Evolutionary conservation across 306 rosid species (phyloP).

Genomic region (Prunus fruticosa): DNA sequence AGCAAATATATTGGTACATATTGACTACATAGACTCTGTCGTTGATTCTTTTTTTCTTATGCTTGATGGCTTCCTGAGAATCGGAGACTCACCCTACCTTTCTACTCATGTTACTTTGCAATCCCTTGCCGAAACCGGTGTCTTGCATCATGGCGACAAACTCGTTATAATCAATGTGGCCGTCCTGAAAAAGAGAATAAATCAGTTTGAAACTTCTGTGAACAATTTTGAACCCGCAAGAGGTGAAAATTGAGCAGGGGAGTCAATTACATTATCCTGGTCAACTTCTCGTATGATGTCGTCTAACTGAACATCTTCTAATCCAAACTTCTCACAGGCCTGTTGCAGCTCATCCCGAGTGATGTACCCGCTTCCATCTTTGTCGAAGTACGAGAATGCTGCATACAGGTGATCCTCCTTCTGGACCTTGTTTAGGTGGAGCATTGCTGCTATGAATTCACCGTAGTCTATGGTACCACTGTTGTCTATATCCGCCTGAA

Average conservation of each 20-base stretch:
- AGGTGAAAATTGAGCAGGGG: neutral
- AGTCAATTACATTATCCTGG: conserved; percentile 65
- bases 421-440: conserved; percentile 82
- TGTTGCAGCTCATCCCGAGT: conserved; percentile 90
- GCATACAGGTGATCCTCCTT: conserved; percentile 87
- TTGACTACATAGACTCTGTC: conserved; percentile 22
- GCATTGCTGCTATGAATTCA: conserved; percentile 94
- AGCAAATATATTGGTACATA: conserved; percentile 35
- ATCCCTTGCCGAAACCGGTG: conserved; percentile 52
- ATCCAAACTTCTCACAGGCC: conserved; percentile 79
- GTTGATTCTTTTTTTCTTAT: conserved; percentile 28
- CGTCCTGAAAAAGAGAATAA: conserved; percentile 58
- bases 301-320: conserved; percentile 61
- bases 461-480: conserved; percentile 98
- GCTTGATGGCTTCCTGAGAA: conserved; percentile 31
- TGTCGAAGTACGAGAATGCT: conserved; percentile 86
- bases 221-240: neutral
- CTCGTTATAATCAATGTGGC: conserved; percentile 93
- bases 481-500: conserved; percentile 84
- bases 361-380: conserved; percentile 94
- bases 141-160: conserved; percentile 98
- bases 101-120: conserved; percentile 32
- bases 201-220: neutral
- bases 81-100: conserved; percentile 10
- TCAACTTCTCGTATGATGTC: conserved; percentile 82